phyloP scores from a whole-genome alignment of 306 rosid species.

The Betula pendula region DNA sequence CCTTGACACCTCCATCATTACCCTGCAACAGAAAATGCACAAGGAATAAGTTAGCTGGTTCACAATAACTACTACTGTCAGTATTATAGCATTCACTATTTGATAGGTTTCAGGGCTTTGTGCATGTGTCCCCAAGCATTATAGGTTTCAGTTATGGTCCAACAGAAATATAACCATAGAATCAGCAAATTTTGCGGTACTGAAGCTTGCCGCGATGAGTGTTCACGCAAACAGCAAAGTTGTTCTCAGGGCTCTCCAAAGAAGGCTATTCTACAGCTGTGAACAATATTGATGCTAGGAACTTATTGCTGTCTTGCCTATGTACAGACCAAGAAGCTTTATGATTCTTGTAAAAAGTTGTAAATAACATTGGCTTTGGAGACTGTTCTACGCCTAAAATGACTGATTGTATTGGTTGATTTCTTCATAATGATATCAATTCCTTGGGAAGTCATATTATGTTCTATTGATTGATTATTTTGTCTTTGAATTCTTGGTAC shows the following conservation, averaged over 20 bases:
- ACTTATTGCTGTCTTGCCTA: constrained; percentile 4
- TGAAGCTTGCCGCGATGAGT: constrained; percentile 70
- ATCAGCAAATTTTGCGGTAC: constrained; percentile 17
- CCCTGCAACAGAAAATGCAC: too few species aligned
- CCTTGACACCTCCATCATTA: too few species aligned
- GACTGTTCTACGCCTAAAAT: neutral
- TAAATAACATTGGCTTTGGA: constrained; percentile 35
- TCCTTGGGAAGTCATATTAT: neutral
- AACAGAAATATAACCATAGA: too few species aligned
- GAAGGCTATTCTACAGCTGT: constrained; percentile 19
- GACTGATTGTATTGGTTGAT: neutral
- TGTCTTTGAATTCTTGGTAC: too few species aligned
- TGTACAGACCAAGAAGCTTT: neutral
- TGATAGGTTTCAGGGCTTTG: neutral
- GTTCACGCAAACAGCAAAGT: constrained; percentile 64
- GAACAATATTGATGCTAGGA: too few species aligned
- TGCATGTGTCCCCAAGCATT: neutral
- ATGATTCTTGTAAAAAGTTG: constrained; percentile 43
- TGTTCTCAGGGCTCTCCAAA: constrained; percentile 60
- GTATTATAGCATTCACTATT: neutral
- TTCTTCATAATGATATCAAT: neutral
- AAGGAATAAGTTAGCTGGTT: too few species aligned
- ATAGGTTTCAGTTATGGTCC: too few species aligned
- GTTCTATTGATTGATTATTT: neutral
- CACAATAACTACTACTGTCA: neutral